Conservation (phyloP, 345 rosid genomes). For the Hibiscus trionum region DNA sequence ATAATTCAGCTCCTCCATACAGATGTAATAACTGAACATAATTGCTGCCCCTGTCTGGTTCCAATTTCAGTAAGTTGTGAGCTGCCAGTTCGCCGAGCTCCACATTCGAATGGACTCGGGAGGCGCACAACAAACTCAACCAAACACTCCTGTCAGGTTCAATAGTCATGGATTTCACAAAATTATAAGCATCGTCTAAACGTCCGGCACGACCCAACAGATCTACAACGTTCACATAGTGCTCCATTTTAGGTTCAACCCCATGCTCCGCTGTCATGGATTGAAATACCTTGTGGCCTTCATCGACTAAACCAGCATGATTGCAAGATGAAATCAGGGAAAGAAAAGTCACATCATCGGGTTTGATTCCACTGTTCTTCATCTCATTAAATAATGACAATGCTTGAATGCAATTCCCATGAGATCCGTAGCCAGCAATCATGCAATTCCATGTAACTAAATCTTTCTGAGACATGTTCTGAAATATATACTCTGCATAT, state of each 20-base stretch:
- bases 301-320: conserved; percentile 62
- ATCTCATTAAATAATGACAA: conserved; percentile 45
- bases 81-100: conserved; percentile 68
- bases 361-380: conserved; percentile 40
- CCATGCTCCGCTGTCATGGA: conserved; percentile 43
- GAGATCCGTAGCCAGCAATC: conserved; percentile 74
- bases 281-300: conserved; percentile 47
- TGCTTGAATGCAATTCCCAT: conserved; percentile 52
- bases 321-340: conserved; percentile 71
- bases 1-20: conserved; percentile 56
- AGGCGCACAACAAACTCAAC: conserved; percentile 63
- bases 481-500: conserved; percentile 48
- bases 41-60: conserved; percentile 50
- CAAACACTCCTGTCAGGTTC: conserved; percentile 58
- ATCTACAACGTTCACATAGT: conserved; percentile 65
- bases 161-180: conserved; percentile 44
- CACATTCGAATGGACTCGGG: conserved; percentile 43
- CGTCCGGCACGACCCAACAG: conserved; percentile 68
- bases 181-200: conserved; percentile 51
- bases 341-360: conserved; percentile 66
- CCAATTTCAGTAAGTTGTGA: conserved; percentile 38
- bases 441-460: conserved; percentile 68
- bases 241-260: conserved; percentile 52
- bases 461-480: conserved; percentile 38
- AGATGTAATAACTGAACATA: conserved; percentile 60